phyloP scores from a whole-genome alignment of 2,329 filamentous ascomycete species.

The Aureobasidium sp. region DNA sequence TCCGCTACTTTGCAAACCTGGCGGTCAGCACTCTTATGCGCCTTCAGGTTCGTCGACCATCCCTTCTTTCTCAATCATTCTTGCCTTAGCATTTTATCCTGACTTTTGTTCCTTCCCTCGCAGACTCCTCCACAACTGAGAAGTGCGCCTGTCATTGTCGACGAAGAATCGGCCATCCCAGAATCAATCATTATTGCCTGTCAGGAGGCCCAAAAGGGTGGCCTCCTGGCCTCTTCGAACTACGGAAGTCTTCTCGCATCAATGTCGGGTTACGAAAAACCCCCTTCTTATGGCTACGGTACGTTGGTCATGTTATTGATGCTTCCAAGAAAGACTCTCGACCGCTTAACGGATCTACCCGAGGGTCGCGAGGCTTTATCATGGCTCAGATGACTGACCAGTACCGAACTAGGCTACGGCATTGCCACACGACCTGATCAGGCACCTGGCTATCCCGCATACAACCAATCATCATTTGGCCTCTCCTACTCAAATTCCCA shows the following conservation, averaged over 20 bases:
- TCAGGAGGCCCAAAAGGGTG: constrained; percentile 36
- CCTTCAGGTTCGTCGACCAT: constrained; percentile 25
- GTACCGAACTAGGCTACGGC: constrained; percentile 44
- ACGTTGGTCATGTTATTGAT: constrained; percentile 46
- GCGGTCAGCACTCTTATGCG: constrained; percentile 26
- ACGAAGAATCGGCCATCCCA: constrained; percentile 28
- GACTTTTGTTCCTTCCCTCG: neutral
- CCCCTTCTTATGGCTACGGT: constrained; percentile 65
- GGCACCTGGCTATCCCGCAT: constrained; percentile 41
- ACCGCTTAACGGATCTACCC: constrained; percentile 19
- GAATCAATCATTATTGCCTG: constrained; percentile 24
- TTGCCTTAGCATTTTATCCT: constrained; percentile 14
- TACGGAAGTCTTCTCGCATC: constrained; percentile 44
- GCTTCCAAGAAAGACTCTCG: neutral
- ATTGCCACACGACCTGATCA: constrained; percentile 53
- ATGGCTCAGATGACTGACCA: constrained; percentile 36
- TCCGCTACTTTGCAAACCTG: constrained; percentile 22
- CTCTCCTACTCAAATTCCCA: constrained; percentile 41
- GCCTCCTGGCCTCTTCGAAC: constrained; percentile 43
- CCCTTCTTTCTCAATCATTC: constrained; percentile 4
- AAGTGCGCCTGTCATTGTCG: constrained; percentile 23
- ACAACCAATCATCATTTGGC: constrained; percentile 41
- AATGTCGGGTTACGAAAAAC: constrained; percentile 77
- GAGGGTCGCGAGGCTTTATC: constrained; percentile 25
- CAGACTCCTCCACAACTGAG: constrained; percentile 12